Evolutionary conservation across 768 basidiomycete species (phyloP).

Genomic region (Russula sp.): DNA sequence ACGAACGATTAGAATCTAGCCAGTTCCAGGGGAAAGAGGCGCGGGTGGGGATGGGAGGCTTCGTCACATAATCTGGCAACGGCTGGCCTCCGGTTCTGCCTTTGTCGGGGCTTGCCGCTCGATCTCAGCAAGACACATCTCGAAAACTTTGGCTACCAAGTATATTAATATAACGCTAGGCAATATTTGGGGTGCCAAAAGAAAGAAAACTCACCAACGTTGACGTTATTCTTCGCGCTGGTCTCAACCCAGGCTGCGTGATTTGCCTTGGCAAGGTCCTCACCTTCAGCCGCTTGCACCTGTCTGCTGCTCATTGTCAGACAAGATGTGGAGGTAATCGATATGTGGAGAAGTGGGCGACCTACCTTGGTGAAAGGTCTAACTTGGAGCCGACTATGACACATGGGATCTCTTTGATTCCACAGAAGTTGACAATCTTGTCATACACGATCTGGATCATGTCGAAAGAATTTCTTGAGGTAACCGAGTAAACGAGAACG

Average conservation of each 20-base stretch:
- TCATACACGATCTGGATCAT: slow-evolving; percentile 92
- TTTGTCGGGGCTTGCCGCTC: slow-evolving; percentile 59
- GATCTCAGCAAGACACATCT: slow-evolving; percentile 75
- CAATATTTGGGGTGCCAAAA: background rate
- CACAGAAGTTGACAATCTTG: slow-evolving; percentile 87
- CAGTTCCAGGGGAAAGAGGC: background rate
- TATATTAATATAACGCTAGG: slow-evolving; percentile 4
- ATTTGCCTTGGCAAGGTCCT: slow-evolving; percentile 63
- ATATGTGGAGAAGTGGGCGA: slow-evolving; percentile 1
- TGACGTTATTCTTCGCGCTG: slow-evolving; percentile 78
- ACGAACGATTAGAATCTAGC: slow-evolving; percentile 6
- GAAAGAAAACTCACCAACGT: slow-evolving; percentile 63
- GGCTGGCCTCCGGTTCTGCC: slow-evolving; percentile 36
- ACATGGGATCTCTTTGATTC: slow-evolving; percentile 78
- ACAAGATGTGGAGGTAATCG: background rate
- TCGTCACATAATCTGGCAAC: slow-evolving; percentile 52
- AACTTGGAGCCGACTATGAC: slow-evolving; percentile 92
- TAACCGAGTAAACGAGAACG: slow-evolving; percentile 92
- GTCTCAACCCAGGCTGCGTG: slow-evolving; percentile 82
- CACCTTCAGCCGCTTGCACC: slow-evolving; percentile 65
- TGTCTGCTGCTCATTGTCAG: slow-evolving; percentile 44
- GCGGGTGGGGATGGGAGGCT: background rate
- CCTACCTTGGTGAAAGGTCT: slow-evolving; percentile 70
- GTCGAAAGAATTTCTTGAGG: slow-evolving; percentile 83
- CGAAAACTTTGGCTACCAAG: slow-evolving; percentile 67